These are phyloP conservation scores for Babesia divergens DNA, from an alignment of 169 alveolate genomes.

Conservation along the genomic window DNA sequence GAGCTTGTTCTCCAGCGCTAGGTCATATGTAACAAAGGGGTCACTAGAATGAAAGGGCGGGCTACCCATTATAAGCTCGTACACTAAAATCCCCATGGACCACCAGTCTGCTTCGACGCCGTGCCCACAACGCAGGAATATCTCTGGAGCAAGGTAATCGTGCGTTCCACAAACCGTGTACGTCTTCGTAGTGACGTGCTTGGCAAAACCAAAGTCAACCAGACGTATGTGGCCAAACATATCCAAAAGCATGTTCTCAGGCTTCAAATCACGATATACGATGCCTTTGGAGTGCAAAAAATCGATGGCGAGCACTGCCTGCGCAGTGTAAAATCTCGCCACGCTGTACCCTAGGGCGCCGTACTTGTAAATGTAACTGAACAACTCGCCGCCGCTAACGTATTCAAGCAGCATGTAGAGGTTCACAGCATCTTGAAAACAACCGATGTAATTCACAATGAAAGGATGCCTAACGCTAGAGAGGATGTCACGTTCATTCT, in stretches of 20 bases:
- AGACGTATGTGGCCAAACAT: constrained; percentile 73
- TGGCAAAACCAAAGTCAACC: constrained; percentile 83
- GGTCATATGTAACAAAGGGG: constrained; percentile 68
- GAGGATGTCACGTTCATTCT: constrained; percentile 64
- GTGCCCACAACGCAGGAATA: constrained; percentile 79
- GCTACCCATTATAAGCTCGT: constrained; percentile 82
- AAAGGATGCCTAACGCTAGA: constrained; percentile 74
- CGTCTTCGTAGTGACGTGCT: constrained; percentile 61
- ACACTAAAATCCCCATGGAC: constrained; percentile 79
- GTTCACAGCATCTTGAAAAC: constrained; percentile 74
- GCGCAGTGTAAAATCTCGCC: constrained; percentile 73
- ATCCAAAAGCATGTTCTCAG: constrained; percentile 81
- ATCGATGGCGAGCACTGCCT: constrained; percentile 77
- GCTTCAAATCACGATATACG: constrained; percentile 82
- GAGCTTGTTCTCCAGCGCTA: constrained; percentile 68
- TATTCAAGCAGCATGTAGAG: constrained; percentile 79
- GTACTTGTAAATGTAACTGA: constrained; percentile 62
- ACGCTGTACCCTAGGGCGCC: constrained; percentile 49
- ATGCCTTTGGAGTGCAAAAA: constrained; percentile 74
- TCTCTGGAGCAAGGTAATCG: constrained; percentile 85
- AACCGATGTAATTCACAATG: constrained; percentile 70
- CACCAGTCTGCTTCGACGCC: constrained; percentile 84
- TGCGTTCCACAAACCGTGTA: constrained; percentile 84
- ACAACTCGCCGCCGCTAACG: constrained; percentile 81
- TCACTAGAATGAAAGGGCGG: constrained; percentile 81